These are phyloP conservation scores for Urtica urens DNA, from an alignment of 306 rosid species.

Conservation along the genomic window DNA sequence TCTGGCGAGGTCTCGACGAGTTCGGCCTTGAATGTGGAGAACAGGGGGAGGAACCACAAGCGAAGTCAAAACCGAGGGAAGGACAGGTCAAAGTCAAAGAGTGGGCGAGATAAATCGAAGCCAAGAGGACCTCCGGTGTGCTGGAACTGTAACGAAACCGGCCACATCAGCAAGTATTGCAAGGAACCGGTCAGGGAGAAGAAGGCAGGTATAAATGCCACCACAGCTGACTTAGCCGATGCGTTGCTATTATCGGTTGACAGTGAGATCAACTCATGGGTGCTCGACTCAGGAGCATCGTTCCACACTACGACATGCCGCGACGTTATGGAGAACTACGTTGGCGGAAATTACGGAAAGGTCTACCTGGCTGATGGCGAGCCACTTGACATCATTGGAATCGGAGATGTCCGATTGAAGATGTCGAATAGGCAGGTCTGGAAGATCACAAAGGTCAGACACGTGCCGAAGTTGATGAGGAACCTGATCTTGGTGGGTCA, in stretches of 20 bases:
- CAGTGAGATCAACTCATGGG: neutral
- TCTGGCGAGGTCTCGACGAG: neutral
- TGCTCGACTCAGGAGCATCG: neutral
- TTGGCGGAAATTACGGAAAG: neutral
- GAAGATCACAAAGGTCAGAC: no score
- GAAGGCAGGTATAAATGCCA: neutral
- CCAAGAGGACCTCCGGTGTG: neutral
- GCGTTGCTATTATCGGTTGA: neutral
- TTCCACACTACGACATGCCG: neutral
- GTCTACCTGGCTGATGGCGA: neutral
- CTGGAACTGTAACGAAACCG: neutral
- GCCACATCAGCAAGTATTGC: neutral
- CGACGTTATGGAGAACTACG: neutral
- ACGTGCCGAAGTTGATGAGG: no score
- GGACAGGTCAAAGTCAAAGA: neutral
- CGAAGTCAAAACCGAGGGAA: neutral
- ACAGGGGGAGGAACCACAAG: neutral
- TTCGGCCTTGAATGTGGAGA: neutral
- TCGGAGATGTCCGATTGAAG: neutral
- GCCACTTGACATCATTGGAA: neutral
- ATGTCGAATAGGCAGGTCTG: neutral
- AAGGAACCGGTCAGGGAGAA: neutral
- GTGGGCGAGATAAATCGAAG: neutral
- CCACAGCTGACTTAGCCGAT: neutral
- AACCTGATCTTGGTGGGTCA: neutral